These are phyloP conservation scores for Trichaptum fuscoviolaceum DNA, from an alignment of 768 basidiomycete genomes.

Conservation along the genomic window DNA sequence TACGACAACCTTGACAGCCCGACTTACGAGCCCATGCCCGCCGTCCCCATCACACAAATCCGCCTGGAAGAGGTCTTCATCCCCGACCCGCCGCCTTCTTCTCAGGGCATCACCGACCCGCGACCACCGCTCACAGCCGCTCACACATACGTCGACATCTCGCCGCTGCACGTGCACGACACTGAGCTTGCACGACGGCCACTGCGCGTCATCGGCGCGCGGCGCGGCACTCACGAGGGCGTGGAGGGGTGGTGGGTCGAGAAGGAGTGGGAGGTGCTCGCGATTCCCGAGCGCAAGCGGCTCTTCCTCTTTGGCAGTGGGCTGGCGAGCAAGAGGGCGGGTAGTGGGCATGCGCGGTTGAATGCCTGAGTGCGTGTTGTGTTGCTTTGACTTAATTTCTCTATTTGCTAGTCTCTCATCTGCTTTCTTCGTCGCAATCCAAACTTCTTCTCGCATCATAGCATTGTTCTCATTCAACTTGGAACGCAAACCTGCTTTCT, in stretches of 20 bases:
- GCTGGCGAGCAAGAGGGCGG: not conserved
- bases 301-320: not conserved
- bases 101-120: not conserved
- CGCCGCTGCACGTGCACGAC: not conserved
- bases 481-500: not conserved
- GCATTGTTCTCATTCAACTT: not conserved
- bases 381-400: too few relatives aligned
- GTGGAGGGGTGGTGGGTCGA: not conserved
- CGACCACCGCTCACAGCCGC: not conserved
- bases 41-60: conserved; percentile 1
- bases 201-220: not conserved
- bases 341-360: not conserved
- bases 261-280: not conserved
- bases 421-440: not conserved
- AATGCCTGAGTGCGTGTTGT: not conserved
- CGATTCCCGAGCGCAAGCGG: conserved; percentile 1
- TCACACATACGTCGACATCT: not conserved
- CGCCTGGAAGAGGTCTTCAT: not conserved
- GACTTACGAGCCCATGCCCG: not conserved
- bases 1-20: not conserved
- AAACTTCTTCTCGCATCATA: not conserved
- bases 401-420: not conserved
- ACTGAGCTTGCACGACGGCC: not conserved
- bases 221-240: not conserved
- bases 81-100: not conserved